Conservation (phyloP, 495 filamentous ascomycete species). For the Aspergillus sclerotiicarbonarius region DNA sequence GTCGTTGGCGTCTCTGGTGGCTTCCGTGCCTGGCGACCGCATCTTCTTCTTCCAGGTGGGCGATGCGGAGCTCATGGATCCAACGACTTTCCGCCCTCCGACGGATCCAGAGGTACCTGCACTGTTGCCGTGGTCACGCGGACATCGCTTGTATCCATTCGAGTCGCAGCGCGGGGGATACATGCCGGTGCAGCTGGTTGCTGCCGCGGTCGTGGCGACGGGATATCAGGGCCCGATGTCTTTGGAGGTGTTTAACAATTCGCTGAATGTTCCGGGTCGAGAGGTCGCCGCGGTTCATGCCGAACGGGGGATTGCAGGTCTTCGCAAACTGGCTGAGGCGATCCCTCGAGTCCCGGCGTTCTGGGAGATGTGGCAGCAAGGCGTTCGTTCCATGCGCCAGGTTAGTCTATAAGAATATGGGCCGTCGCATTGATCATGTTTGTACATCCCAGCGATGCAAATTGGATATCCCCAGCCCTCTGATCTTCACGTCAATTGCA, state of each 20-base stretch:
- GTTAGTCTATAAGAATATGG: neutral
- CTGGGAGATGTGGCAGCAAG: constrained; percentile 18
- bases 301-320: constrained; percentile 20
- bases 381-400: neutral
- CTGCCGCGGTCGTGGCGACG: constrained; percentile 58
- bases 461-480: no score
- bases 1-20: constrained; percentile 45
- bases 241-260: constrained; percentile 59
- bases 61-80: constrained; percentile 58
- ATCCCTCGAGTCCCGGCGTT: constrained; percentile 21
- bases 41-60: constrained; percentile 71
- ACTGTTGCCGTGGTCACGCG: constrained; percentile 34
- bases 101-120: constrained; percentile 21
- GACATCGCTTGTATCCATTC: constrained; percentile 54
- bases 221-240: constrained; percentile 63
- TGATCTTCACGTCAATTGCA: no score
- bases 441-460: no score
- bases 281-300: constrained; percentile 24
- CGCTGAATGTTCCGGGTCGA: constrained; percentile 21
- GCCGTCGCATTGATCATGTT: no score
- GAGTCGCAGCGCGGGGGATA: constrained; percentile 51
- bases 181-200: constrained; percentile 60
- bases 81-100: constrained; percentile 32
- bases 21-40: constrained; percentile 57
- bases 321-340: constrained; percentile 17